Base-by-base conservation (phyloP, 2,329 filamentous ascomycete species). In the Cadophora sp. region DNA sequence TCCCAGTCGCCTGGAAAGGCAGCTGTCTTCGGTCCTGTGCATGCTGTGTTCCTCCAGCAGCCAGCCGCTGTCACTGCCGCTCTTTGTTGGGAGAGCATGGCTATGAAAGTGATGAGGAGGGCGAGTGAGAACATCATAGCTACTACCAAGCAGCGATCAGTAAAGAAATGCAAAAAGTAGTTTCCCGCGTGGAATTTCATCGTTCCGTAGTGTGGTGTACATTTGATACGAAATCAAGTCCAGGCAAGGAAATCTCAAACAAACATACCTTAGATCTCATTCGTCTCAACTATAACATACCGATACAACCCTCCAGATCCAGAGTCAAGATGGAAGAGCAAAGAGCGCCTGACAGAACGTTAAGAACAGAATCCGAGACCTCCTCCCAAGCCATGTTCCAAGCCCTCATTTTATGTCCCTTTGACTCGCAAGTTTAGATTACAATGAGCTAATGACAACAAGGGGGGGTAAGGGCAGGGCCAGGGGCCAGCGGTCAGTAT, bases 1-100 rank as follows among this genome's bases (percentile, higher is more conserved):
- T 89, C 83, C 87, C 87, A 89, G 18, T 77, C 76, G 0, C 87
- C 87, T 1, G 81, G 80, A 68, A 89, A 89, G 0, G 86, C 81
- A 7, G 83, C 74, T 6, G 81, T 75, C 11, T 60, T 33, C 22
- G 70, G 68, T 4, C 83, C 83, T 22, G 79, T 83, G 73, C 87
- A 90, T 22, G 80, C 74, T 1, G 83, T 84, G 63, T 87, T 75
- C 66, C 83, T 79, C 87, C 87, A 89, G 73, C 87, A 89, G 18
- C 58, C 51, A n/a, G 56, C 64, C n/a, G 70, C 68, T 22, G 16
- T 36, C 45, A 51, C 63, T 11, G 51, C n/a, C 2, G 60, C 59
- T 20, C 13, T 33, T 20, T 64, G 51, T 3, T 66, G 60, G 7
- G 67, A 64, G 30, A 68, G 41, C 13, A 66, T 14, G 8, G 41